Evolutionary conservation across 768 basidiomycete species (phyloP), one percentile per base, ranked within the genome.

Genomic region (Russula sp.): DNA sequence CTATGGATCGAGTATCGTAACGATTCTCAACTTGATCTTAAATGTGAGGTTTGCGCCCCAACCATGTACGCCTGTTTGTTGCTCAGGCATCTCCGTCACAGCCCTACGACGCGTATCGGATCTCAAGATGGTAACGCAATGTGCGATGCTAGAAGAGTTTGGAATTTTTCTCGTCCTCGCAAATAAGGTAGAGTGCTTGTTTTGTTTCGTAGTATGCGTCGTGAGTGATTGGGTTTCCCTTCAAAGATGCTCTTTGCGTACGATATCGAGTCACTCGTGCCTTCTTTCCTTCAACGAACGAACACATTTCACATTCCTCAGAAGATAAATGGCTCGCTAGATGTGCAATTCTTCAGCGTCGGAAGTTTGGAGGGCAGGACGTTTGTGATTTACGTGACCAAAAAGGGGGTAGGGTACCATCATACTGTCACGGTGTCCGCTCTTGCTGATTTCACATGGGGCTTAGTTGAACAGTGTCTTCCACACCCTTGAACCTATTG

Each of bases 1-100:
- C 90, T 97, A n/a, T 97, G 92, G 90, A 94, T 97, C 63, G 94
- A 94, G 0, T 87, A 94, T 74, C 83, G 90, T 46, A 89, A 91
- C 67, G 90, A 96, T 74, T 88, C 94, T 2, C 79, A 82, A 36
- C 13, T 36, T 36, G 36, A 13, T 5, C 36, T 36, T 36, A 13
- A 36, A 72, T 94, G 92, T 93, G 74, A 65, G 86, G 71, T 7
- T 65, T 58, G 56, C 65, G 59, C 34, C 40, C 30, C 5, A 18
- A 18, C 36, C 11, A 36, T 16, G 30, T 9, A 22, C 11, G n/a
- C 42, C 14, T 9, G 1, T 6, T 10, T 52, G 65, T 59, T 49
- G 10, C 49, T 57, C 26, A 44, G 50, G 5, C 22, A 52, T 9
- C n/a, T 54, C 28, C 40, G 46, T 26, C 52, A 63, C 64, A 95